These are phyloP conservation scores for Aquilaria agallochum DNA, from an alignment of 441 rosid genomes.

Conservation along the genomic window DNA sequence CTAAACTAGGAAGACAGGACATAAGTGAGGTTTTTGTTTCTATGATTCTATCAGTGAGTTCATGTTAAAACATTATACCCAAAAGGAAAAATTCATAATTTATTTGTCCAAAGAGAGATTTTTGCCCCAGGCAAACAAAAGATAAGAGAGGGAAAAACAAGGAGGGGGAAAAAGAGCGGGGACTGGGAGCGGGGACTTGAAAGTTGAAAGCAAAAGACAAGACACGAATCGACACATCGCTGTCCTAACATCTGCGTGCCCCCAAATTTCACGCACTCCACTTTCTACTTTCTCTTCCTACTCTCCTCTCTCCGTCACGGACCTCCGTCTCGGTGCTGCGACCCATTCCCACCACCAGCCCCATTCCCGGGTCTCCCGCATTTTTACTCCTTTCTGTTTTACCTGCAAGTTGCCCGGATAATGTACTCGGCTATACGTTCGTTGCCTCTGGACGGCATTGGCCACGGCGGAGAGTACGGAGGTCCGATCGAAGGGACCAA, in stretches of 20 bases:
- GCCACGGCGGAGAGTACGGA: constrained; percentile 33
- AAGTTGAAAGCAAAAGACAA: constrained; percentile 11
- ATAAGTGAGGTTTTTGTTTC: too few relatives aligned
- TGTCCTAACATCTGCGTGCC: constrained; percentile 26
- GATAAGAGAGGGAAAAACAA: not conserved
- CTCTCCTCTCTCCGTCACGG: not conserved
- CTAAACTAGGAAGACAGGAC: too few relatives aligned
- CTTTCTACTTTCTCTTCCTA: constrained; percentile 1
- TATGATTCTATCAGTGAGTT: too few relatives aligned
- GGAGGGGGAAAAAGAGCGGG: not conserved
- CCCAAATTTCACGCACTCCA: constrained; percentile 6
- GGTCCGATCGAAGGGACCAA: constrained; percentile 62
- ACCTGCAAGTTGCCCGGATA: not conserved
- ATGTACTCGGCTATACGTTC: constrained; percentile 83
- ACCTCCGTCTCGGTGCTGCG: constrained; percentile 15
- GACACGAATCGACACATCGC: constrained; percentile 27
- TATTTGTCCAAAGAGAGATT: not conserved
- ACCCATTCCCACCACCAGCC: constrained; percentile 9
- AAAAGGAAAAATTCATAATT: too few relatives aligned
- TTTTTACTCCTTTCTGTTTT: not conserved
- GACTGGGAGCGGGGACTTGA: not conserved
- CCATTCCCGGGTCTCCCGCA: constrained; percentile 5
- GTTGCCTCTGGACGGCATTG: constrained; percentile 56
- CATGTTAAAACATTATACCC: too few relatives aligned
- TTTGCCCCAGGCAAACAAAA: not conserved